phyloP scores from a whole-genome alignment of 306 rosid species.

The Glycyrrhiza uralensis region DNA sequence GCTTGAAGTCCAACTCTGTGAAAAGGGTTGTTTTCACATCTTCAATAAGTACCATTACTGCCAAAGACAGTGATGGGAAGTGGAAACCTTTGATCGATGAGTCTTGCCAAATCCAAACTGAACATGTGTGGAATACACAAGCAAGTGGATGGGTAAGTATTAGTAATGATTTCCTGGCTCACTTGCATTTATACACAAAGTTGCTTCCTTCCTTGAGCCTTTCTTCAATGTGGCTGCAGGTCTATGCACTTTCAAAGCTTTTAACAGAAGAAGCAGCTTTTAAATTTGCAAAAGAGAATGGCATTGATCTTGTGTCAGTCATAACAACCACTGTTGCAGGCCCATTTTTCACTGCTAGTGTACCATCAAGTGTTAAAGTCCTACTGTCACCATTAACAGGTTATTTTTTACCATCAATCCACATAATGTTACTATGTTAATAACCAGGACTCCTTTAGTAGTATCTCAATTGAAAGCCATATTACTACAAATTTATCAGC shows the following conservation, averaged over 20 bases:
- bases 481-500: neutral
- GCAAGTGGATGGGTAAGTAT: slow-evolving; percentile 80
- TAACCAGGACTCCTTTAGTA: too few species aligned
- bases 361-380: slow-evolving; percentile 63
- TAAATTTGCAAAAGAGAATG: slow-evolving; percentile 60
- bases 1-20: slow-evolving; percentile 67
- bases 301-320: slow-evolving; percentile 53
- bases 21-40: slow-evolving; percentile 72
- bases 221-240: slow-evolving; percentile 28
- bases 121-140: slow-evolving; percentile 46
- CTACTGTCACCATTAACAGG: slow-evolving; percentile 65
- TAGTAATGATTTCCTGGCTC: neutral
- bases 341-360: slow-evolving; percentile 53
- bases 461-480: too few species aligned
- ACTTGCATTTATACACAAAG: neutral
- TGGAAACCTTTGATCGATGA: slow-evolving; percentile 59
- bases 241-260: slow-evolving; percentile 63
- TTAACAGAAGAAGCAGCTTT: slow-evolving; percentile 62
- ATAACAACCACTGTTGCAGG: slow-evolving; percentile 70
- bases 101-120: slow-evolving; percentile 46
- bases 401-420: neutral
- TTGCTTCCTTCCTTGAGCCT: slow-evolving; percentile 2
- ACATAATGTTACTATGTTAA: too few species aligned
- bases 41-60: slow-evolving; percentile 67
- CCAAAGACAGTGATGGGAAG: slow-evolving; percentile 44